Percentiles rank a stretch among this genome's conserved stretches.
Conservation (phyloP, 2,329 filamentous ascomycete genomes). For the Alternaria atra region DNA sequence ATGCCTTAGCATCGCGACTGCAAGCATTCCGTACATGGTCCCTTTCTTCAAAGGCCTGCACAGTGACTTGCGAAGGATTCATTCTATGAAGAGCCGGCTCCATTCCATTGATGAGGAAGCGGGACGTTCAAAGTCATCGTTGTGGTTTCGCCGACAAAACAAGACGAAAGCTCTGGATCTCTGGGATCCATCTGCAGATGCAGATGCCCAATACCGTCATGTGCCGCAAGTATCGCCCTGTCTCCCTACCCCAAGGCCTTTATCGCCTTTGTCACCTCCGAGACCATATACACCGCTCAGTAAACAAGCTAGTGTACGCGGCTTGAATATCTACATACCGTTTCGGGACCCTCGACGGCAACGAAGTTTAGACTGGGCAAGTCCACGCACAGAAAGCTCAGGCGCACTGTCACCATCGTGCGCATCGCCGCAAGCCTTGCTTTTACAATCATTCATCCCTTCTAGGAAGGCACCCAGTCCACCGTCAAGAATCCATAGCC, state of each 20-base stretch:
- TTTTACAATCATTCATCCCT: slow-evolving; percentile 23
- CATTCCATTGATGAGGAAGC: slow-evolving; percentile 14
- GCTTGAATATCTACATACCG: slow-evolving; percentile 37
- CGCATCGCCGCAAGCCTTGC: slow-evolving; percentile 34
- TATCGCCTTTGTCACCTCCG: slow-evolving; percentile 32
- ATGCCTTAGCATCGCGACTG: slow-evolving; percentile 42
- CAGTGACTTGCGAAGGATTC: slow-evolving; percentile 23
- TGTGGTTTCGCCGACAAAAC: slow-evolving; percentile 24
- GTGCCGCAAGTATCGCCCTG: slow-evolving; percentile 34
- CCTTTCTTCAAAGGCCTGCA: slow-evolving; percentile 39
- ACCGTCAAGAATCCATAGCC: slow-evolving; percentile 24
- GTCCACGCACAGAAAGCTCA: slow-evolving; percentile 43
- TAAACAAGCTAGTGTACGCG: slow-evolving; percentile 29
- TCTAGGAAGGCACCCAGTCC: slow-evolving; percentile 24
- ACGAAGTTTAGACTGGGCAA: slow-evolving; percentile 17
- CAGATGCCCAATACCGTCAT: slow-evolving; percentile 20
- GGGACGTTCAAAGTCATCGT: slow-evolving; percentile 14
- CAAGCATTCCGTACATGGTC: slow-evolving; percentile 47
- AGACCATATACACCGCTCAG: slow-evolving; percentile 22
- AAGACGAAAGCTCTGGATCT: slow-evolving; percentile 20
- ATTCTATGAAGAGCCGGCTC: slow-evolving; percentile 21
- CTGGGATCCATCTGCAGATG: slow-evolving; percentile 19
- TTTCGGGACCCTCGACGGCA: slow-evolving; percentile 11
- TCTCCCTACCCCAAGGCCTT: slow-evolving; percentile 27
- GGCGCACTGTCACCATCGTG: slow-evolving; percentile 37